Percentiles rank a stretch among this genome's conserved stretches.
phyloP scores from a whole-genome alignment of 306 rosid genomes.

The Leucaena leucocephala region DNA sequence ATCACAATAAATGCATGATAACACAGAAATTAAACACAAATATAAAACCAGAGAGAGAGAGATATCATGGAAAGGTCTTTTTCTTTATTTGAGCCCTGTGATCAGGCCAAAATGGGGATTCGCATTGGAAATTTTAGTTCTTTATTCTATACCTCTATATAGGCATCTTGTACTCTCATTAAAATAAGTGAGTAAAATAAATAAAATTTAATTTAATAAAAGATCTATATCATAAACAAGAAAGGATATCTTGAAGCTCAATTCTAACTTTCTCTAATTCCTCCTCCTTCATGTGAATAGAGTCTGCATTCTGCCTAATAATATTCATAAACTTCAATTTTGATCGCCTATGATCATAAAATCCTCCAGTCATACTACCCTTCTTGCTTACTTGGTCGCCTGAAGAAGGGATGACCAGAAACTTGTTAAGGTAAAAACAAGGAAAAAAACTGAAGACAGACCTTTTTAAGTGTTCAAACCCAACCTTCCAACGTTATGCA shows the following conservation, averaged over 20 bases:
- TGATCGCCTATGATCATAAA: conserved; percentile 92
- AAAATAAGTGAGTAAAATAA: neutral
- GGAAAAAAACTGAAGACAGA: conserved; percentile 23
- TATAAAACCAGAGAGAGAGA: neutral
- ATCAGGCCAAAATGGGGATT: neutral
- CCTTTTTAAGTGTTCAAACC: conserved; percentile 27
- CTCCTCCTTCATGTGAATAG: conserved; percentile 56
- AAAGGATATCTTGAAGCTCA: conserved; percentile 91
- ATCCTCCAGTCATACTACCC: conserved; percentile 99
- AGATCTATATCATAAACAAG: conserved; percentile 3
- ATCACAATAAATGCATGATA: neutral
- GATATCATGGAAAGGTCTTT: neutral
- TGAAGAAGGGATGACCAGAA: conserved; percentile 38
- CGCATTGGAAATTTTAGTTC: neutral
- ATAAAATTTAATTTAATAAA: conserved; percentile 4
- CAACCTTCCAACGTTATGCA: conserved; percentile 96
- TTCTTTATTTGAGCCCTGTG: neutral
- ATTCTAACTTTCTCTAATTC: conserved; percentile 68
- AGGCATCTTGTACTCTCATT: neutral
- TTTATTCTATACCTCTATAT: conserved; percentile 8
- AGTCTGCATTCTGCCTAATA: conserved; percentile 57
- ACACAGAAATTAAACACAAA: neutral
- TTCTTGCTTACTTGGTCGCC: conserved; percentile 99
- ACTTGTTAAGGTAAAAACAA: conserved; percentile 40
- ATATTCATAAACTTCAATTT: conserved; percentile 84